Evolutionary conservation across 2,329 filamentous ascomycete genomes (phyloP), one percentile per base, ranked within the genome.

Genomic region (Westerdykella aurantiaca): DNA sequence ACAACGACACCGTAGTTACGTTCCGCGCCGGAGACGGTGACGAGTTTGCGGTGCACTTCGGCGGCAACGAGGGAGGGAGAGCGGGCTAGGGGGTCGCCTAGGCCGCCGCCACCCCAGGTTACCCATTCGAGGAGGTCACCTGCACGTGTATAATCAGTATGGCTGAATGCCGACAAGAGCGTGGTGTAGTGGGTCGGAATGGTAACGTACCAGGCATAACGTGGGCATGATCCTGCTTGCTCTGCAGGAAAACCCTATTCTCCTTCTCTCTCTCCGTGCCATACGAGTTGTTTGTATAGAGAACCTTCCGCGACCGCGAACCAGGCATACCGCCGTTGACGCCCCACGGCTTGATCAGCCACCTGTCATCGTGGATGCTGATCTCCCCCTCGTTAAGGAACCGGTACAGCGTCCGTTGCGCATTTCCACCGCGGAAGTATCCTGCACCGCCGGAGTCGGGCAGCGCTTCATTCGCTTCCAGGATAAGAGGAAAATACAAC

Each of bases 301-400:
- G 46, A 4, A 67, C 49, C 52, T 76, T 76, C 21, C 60, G 61
- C 33, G 35, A 39, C 31, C 70, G 55, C 6, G 58, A 55, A 1
- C 73, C 74, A 0, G 74, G 72, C 44, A 66, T 66, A 1, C 72
- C 71, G 1, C 72, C 71, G 17, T 72, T 69, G 6, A 75, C 65
- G 6, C 72, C 72, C 72, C 71, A 76, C 4, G 72, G 71, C 50
- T 73, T 72, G 2, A 71, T 72, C 49, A 75, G 65, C 72, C 72
- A 75, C 6, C 72, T 51, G 42, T 75, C 73, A 45, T 76, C 72
- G 41, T 76, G 72, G 4, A 75, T 63, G 44, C 65, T 72, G 49
- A 75, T 68, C 39, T 74, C 69, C 5, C 72, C 73, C 29, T 69
- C 61, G 18, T 61, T 65, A 2, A 74, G 55, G 55, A 74, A 76